Evolutionary conservation across 257 asterid genomes (phyloP), one percentile per base, ranked within the genome.

Genomic region (Catharanthus roseus): DNA sequence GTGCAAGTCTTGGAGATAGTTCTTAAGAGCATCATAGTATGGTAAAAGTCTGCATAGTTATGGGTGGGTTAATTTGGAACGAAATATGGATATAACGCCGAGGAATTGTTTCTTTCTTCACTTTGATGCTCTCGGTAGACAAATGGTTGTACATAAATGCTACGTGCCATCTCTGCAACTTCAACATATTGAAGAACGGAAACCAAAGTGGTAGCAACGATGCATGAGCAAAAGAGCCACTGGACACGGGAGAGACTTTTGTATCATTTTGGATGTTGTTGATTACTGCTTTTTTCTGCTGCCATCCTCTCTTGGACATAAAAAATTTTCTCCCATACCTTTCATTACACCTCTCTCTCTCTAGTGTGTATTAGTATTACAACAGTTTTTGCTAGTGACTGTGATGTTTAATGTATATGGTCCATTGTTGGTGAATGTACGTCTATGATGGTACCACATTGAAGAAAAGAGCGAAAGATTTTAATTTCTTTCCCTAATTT

Each of bases 91-190:
- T 15, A 45, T 45, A 19, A 45, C 18, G 41, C 28, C 23, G 26
- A 13, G 29, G 28, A 23, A 45, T 18, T 33, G 41, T 29, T 66
- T 44, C 10, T n/a, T n/a, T n/a, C 0, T 51, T 12, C 44, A 33
- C 12, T 29, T 45, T 11, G 41, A n/a, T 34, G 36, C 15, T 50
- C 6, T 10, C 33, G 29, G 51, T 11, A 67, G 99, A 95, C 82
- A 95, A 91, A 83, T 95, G 99, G 99, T 58, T 95, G 77, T 96
- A 83, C 82, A 89, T 91, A 68, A 91, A 91, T 12, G 97, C 99
- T 55, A 95, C 95, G 33, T 95, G 99, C 36, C 97, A 97, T 62
- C 92, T 95, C 45, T 95, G 99, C 95, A 95, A 95, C 84, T 85
- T 83, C 85, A 88, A 95, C 63, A 91, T 95, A 74, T 87, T 95